A percentile compares a stretch with the other conserved stretches of the same genome.
Conservation (phyloP, 1,284 basidiomycete species). For the Moesziomyces globuligerus region DNA sequence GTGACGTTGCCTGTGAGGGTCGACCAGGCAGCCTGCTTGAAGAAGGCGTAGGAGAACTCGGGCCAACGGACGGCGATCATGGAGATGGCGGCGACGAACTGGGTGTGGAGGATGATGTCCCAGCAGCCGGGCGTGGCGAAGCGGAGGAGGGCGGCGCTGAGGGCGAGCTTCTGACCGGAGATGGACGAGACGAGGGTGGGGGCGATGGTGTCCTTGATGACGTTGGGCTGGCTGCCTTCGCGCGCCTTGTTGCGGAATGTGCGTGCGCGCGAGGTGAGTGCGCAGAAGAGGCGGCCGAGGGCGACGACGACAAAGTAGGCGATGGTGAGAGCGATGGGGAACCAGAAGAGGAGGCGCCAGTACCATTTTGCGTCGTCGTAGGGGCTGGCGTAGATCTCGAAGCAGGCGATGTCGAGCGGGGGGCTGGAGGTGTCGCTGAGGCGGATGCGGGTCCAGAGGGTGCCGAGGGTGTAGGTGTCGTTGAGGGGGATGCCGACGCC, state of each 20-base stretch:
- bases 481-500: constrained; percentile 79
- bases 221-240: constrained; percentile 54
- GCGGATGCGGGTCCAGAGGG: constrained; percentile 82
- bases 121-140: constrained; percentile 93
- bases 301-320: constrained; percentile 84
- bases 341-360: constrained; percentile 83
- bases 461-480: constrained; percentile 79
- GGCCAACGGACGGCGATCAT: constrained; percentile 97
- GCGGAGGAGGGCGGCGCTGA: constrained; percentile 84
- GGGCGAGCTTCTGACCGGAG: constrained; percentile 85
- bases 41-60: constrained; percentile 78
- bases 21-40: constrained; percentile 68
- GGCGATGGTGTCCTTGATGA: constrained; percentile 53
- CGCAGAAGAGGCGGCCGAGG: constrained; percentile 73
- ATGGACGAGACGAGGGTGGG: constrained; percentile 78
- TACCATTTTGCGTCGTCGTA: constrained; percentile 76
- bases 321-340: constrained; percentile 79
- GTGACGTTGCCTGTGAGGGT: constrained; percentile 50
- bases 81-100: constrained; percentile 78
- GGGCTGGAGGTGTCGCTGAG: constrained; percentile 81
- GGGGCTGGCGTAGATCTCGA: constrained; percentile 82
- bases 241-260: constrained; percentile 58
- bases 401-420: constrained; percentile 79
- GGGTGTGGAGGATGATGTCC: constrained; percentile 90
- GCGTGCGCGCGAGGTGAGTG: constrained; percentile 36